Conservation (phyloP, 2,329 filamentous ascomycete species). For the Thelonectria discophora region DNA sequence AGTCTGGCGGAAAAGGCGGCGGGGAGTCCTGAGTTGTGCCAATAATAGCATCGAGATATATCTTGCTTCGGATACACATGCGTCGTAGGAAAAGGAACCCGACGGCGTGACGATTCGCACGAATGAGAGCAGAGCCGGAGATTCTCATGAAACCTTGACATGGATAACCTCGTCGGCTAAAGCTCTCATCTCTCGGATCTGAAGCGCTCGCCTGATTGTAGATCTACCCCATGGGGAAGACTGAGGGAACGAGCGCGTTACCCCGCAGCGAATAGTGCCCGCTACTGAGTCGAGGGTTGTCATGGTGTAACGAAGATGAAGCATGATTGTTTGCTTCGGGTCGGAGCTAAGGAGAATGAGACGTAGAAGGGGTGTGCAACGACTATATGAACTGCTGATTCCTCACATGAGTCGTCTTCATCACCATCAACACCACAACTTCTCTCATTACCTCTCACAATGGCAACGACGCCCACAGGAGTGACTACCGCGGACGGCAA, state of each 20-base stretch:
- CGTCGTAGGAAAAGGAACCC: neutral
- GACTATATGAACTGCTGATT: neutral
- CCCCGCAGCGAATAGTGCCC: neutral
- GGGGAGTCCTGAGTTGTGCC: neutral
- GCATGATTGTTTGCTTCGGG: neutral
- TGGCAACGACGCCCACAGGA: neutral
- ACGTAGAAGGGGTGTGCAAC: too few species aligned
- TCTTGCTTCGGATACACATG: neutral
- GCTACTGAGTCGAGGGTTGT: neutral
- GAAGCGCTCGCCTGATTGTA: neutral
- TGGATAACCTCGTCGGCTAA: conserved; percentile 2
- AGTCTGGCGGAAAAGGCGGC: neutral
- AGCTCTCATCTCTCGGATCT: conserved; percentile 1
- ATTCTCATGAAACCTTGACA: neutral
- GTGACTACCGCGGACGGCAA: neutral
- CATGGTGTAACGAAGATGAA: neutral
- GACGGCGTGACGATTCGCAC: neutral
- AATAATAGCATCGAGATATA: neutral
- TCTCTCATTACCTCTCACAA: neutral
- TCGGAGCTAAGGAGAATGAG: neutral
- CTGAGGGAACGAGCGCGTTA: neutral
- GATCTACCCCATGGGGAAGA: conserved; percentile 18
- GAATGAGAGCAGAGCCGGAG: neutral
- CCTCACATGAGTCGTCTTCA: neutral
- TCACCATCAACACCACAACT: neutral